Percentiles rank a stretch among this genome's conserved stretches.
Evolutionary conservation across 2,329 filamentous ascomycete genomes (phyloP).

Genomic region (Spiromastix sp.): DNA sequence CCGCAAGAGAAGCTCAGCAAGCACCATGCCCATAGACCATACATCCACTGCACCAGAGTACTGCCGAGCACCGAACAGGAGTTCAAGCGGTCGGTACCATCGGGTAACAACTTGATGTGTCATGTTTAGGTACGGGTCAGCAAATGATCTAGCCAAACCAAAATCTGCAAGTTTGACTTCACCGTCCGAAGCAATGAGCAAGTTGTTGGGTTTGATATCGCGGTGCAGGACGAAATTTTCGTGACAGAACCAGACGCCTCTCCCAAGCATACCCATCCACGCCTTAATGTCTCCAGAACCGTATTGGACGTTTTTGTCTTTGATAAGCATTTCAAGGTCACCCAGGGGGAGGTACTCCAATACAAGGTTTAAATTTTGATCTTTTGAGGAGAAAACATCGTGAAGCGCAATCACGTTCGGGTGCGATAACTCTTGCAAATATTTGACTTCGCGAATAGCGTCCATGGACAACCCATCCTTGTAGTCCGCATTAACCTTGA

Average conservation of each 20-base stretch:
- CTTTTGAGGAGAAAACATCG: slow-evolving; percentile 89
- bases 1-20: slow-evolving; percentile 79
- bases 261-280: slow-evolving; percentile 96
- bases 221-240: slow-evolving; percentile 88
- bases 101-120: slow-evolving; percentile 90
- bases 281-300: slow-evolving; percentile 86
- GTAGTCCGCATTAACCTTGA: slow-evolving; percentile 50
- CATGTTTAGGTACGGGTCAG: slow-evolving; percentile 82
- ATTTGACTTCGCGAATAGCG: slow-evolving; percentile 90
- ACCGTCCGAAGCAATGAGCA: slow-evolving; percentile 85
- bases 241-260: slow-evolving; percentile 94
- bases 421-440: slow-evolving; percentile 85
- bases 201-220: slow-evolving; percentile 98
- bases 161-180: slow-evolving; percentile 97
- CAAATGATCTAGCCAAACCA: slow-evolving; percentile 79
- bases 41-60: slow-evolving; percentile 88
- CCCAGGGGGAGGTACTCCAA: slow-evolving; percentile 90
- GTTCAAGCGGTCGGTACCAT: slow-evolving; percentile 92
- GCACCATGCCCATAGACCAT: slow-evolving; percentile 87
- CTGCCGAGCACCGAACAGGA: slow-evolving; percentile 80
- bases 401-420: slow-evolving; percentile 91
- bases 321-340: slow-evolving; percentile 89
- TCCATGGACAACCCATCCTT: slow-evolving; percentile 89
- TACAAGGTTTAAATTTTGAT: slow-evolving; percentile 92
- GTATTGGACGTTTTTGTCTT: slow-evolving; percentile 74